Evolutionary conservation across 2,329 filamentous ascomycete genomes (phyloP), one percentile per base, ranked within the genome.

Genomic region (Penicillium palitans): DNA sequence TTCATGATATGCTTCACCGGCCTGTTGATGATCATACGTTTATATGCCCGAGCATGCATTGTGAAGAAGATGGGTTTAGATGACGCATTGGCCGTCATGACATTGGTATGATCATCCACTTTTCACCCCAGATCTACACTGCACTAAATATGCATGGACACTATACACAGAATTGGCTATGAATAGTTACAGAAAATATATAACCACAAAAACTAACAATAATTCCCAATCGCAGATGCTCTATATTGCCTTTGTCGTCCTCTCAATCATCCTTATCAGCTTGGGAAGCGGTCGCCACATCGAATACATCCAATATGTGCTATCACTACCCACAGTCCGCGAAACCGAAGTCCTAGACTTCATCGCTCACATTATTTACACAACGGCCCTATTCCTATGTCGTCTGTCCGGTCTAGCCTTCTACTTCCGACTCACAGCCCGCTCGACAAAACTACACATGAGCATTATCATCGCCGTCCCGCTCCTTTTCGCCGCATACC

Each of bases 331-430:
- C 3, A 76, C 73, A 0, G 72, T 81, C 33, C 71, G 78, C 37
- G 17, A 69, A 10, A 81, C 79, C 0, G 78, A 84, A 63, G 65
- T 80, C 0, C 69, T 81, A 57, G 81, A 84, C 64, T 83, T 82
- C 49, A 68, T 70, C 37, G 80, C 81, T 17, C 81, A 84, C 65
- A 75, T 84, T 24, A 66, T 84, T 58, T 84, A 84, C 65, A 82
- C 80, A 1, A 78, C 77, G 0, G 75, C 81, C 2, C 73, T 84
- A 2, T 72, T 83, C 27, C 64, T 81, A 12, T 82, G 81, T 58
- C 79, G 81, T 13, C 66, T 83, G 1, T 83, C 81, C 0, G 81
- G 81, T 59, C 70, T 84, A 5, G 80, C 81, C 0, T 82, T 84
- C 55, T 84, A 83, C 66, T 72, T 75, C 51, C 78, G 81, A 3